These are phyloP conservation scores for Globisporangium camurandrum DNA, from an alignment of 352 stramenopile genomes.

Conservation along the genomic window DNA sequence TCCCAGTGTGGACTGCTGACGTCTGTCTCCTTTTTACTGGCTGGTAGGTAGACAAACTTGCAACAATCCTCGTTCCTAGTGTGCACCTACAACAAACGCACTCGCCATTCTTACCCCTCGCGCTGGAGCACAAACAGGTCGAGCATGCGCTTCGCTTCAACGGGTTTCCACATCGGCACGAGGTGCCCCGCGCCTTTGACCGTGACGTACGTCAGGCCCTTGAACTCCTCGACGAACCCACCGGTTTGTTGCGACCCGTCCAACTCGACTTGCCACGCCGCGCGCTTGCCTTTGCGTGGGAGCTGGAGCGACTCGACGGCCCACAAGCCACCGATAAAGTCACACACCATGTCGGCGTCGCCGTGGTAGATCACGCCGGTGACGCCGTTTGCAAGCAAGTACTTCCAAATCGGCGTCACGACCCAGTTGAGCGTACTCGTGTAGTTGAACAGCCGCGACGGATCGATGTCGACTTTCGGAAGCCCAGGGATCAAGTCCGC, in stretches of 20 bases:
- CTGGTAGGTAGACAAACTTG: too few species aligned
- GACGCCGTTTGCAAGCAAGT: constrained; percentile 33
- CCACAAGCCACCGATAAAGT: constrained; percentile 63
- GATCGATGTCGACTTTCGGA: constrained; percentile 10
- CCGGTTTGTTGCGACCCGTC: constrained; percentile 52
- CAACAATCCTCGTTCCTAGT: too few species aligned
- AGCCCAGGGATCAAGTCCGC: constrained; percentile 7
- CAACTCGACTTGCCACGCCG: constrained; percentile 28
- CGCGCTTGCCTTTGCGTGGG: constrained; percentile 25
- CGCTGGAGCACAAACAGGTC: constrained; percentile 53
- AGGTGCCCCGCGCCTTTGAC: constrained; percentile 88
- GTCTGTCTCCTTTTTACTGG: too few species aligned
- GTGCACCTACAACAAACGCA: too few species aligned
- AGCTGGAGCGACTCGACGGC: constrained; percentile 58
- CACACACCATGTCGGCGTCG: constrained; percentile 62
- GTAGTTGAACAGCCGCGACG: constrained; percentile 15
- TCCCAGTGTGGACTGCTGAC: neutral
- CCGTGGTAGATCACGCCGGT: constrained; percentile 66
- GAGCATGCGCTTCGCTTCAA: constrained; percentile 61
- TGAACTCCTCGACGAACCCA: constrained; percentile 77
- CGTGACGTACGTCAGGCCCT: constrained; percentile 82
- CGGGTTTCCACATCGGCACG: constrained; percentile 76
- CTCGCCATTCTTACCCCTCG: constrained; percentile 6
- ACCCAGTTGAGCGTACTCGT: constrained; percentile 6
- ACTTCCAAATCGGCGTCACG: constrained; percentile 47